Percentiles rank a stretch among this genome's conserved stretches.
Conservation (phyloP, 2,329 filamentous ascomycete species). For the Microascus cirrosus region DNA sequence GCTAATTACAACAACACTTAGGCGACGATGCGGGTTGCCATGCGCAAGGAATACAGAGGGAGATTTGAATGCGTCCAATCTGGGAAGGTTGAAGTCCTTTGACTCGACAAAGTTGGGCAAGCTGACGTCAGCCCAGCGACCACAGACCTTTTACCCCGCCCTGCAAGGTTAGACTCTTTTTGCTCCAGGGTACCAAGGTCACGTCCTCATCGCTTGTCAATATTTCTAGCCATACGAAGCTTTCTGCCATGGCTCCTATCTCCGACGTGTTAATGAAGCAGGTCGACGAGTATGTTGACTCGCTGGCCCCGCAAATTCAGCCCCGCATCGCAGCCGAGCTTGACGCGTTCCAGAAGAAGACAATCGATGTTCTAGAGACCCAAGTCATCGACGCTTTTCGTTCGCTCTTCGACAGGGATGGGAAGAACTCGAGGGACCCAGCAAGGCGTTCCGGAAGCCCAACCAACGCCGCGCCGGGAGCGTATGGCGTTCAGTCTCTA, state of each 20-base stretch:
- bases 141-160: too few species aligned
- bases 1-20: too few species aligned
- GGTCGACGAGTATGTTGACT: conserved; percentile 34
- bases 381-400: conserved; percentile 32
- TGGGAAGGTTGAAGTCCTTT: too few species aligned
- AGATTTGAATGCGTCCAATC: too few species aligned
- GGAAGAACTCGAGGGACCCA: conserved; percentile 9
- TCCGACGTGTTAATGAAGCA: conserved; percentile 30
- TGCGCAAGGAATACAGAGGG: too few species aligned
- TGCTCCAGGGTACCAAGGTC: too few species aligned
- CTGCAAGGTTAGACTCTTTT: too few species aligned
- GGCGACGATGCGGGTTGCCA: too few species aligned
- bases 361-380: conserved; percentile 31
- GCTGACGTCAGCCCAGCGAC: too few species aligned
- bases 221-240: neutral
- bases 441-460: conserved; percentile 11
- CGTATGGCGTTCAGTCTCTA: conserved; percentile 27
- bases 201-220: too few species aligned
- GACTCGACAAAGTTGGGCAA: too few species aligned
- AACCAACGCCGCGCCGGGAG: conserved; percentile 22
- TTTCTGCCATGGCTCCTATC: conserved; percentile 22
- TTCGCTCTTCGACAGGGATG: conserved; percentile 27
- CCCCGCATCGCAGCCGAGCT: conserved; percentile 32
- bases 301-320: conserved; percentile 31
- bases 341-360: conserved; percentile 29